Evolutionary conservation across 2,329 filamentous ascomycete species (phyloP).

Genomic region (Chrysosporium keratinophilum): DNA sequence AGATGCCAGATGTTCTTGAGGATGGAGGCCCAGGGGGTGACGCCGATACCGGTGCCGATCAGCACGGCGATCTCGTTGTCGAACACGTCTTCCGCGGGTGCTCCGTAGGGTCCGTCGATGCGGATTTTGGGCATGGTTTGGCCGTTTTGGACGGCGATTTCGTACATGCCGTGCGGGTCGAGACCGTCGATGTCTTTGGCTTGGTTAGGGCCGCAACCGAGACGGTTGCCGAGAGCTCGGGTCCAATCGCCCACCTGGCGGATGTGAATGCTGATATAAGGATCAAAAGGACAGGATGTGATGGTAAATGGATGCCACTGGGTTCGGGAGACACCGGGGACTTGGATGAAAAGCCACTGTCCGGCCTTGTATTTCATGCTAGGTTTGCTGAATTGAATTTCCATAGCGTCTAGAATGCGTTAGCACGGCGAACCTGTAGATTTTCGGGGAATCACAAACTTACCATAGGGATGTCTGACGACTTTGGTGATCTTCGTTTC

Average conservation of each 20-base stretch:
- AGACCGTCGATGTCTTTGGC: conserved; percentile 81
- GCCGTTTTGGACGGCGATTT: conserved; percentile 86
- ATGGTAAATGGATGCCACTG: conserved; percentile 99
- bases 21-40: conserved; percentile 78
- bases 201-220: conserved; percentile 83
- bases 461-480: conserved; percentile 87
- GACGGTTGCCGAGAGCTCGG: conserved; percentile 77
- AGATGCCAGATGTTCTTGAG: conserved; percentile 98
- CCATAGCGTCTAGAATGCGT: conserved; percentile 61
- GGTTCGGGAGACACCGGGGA: conserved; percentile 73
- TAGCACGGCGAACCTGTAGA: conserved; percentile 2
- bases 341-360: conserved; percentile 94
- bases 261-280: conserved; percentile 87
- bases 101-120: conserved; percentile 92
- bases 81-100: conserved; percentile 95
- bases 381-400: conserved; percentile 93
- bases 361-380: conserved; percentile 97
- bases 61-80: conserved; percentile 73
- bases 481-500: conserved; percentile 86
- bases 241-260: conserved; percentile 97
- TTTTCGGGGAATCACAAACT: conserved; percentile 23
- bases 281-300: conserved; percentile 92
- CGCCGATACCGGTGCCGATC: conserved; percentile 73
- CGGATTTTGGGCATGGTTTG: conserved; percentile 83
- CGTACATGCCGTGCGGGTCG: conserved; percentile 94